Evolutionary conservation across 371 early-diverging fungal species (phyloP).

Genomic region (Lichtheimia ramosa): DNA sequence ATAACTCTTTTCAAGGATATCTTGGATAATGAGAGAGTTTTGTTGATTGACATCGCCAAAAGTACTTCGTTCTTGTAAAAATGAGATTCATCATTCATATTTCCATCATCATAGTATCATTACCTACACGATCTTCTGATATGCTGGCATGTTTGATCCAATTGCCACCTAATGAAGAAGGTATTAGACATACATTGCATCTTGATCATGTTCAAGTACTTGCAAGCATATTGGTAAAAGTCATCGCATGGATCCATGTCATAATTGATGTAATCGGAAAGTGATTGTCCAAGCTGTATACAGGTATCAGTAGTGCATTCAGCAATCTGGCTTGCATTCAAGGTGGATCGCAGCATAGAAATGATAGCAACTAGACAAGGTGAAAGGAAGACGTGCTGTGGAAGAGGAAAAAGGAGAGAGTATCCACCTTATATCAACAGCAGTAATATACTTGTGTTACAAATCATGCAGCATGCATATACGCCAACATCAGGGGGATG

Average conservation of each 20-base stretch:
- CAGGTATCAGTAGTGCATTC: too few relatives aligned
- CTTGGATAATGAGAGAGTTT: background rate
- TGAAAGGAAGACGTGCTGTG: too few relatives aligned
- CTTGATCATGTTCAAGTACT: background rate
- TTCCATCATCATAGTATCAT: background rate
- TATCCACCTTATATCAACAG: too few relatives aligned
- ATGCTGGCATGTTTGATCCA: constrained; percentile 44
- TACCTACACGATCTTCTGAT: constrained; percentile 45
- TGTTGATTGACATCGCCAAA: background rate
- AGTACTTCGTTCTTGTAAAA: background rate
- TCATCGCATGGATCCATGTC: constrained; percentile 42
- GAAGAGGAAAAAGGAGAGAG: too few relatives aligned
- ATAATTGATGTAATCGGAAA: constrained; percentile 18
- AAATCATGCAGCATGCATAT: too few relatives aligned
- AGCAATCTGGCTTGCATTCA: too few relatives aligned
- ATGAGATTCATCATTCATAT: background rate
- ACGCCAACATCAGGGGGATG: too few relatives aligned
- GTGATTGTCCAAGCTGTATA: too few relatives aligned
- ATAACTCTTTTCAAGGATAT: constrained; percentile 12
- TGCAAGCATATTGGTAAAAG: constrained; percentile 56
- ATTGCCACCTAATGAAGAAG: constrained; percentile 39
- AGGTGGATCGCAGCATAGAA: too few relatives aligned
- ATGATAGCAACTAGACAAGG: too few relatives aligned
- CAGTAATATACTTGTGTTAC: too few relatives aligned
- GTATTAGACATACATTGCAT: background rate